Conservation (phyloP, 306 rosid species). For the Psophocarpus tetragonolobus region DNA sequence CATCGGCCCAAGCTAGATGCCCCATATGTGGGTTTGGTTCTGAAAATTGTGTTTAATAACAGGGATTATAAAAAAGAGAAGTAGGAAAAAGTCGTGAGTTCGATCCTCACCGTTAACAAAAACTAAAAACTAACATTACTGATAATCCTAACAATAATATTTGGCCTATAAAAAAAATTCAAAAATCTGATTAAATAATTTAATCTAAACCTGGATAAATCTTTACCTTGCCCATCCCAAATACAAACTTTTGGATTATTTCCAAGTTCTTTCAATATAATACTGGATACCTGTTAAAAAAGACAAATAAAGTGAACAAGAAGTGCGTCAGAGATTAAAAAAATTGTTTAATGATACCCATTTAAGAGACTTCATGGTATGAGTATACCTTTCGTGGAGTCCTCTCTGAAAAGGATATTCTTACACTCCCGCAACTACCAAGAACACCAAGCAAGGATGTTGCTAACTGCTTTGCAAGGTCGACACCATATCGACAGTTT, state of each 20-base stretch:
- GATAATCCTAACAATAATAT: no score
- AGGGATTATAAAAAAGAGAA: no score
- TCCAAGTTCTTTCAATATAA: constrained; percentile 71
- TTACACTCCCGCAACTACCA: constrained; percentile 82
- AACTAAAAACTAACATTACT: no score
- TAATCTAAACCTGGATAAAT: constrained; percentile 19
- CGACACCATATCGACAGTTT: constrained; percentile 76
- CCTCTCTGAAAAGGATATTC: constrained; percentile 85
- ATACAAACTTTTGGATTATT: constrained; percentile 80
- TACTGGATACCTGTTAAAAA: constrained; percentile 57
- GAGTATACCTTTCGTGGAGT: constrained; percentile 79
- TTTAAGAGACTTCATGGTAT: not conserved
- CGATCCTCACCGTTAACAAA: no score
- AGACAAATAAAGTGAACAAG: constrained; percentile 9
- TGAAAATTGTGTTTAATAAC: constrained; percentile 35
- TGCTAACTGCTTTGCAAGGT: constrained; percentile 80
- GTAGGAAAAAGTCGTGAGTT: no score
- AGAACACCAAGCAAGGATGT: constrained; percentile 66
- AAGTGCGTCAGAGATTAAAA: constrained; percentile 3
- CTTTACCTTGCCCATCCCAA: constrained; percentile 87
- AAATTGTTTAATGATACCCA: not conserved
- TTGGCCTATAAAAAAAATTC: constrained; percentile 7
- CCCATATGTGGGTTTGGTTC: constrained; percentile 90
- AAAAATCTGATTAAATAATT: not conserved
- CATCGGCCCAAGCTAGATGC: constrained; percentile 94